A percentile compares a stretch with the other conserved stretches of the same genome.
These are phyloP conservation scores for Septoria petroselini DNA, from an alignment of 2,329 filamentous ascomycete species.

Conservation along the genomic window DNA sequence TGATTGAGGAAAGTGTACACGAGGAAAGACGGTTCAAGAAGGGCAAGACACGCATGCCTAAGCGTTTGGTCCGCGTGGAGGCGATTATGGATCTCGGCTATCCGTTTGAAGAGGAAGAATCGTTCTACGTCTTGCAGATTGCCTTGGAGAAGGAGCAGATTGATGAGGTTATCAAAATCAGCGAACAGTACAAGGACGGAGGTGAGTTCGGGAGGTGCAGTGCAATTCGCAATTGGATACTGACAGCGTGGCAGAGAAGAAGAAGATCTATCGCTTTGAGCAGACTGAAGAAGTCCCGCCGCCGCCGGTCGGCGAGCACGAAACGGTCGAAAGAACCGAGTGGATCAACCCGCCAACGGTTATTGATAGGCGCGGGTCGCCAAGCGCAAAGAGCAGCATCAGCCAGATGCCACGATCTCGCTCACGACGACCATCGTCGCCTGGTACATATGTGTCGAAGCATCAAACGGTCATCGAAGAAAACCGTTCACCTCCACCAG, in stretches of 20 bases:
- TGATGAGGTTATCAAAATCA: slow-evolving; percentile 79
- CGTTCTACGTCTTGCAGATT: slow-evolving; percentile 75
- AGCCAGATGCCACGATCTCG: slow-evolving; percentile 30
- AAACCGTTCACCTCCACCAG: slow-evolving; percentile 25
- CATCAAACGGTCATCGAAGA: slow-evolving; percentile 35
- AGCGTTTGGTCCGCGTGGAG: slow-evolving; percentile 71
- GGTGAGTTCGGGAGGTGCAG: slow-evolving; percentile 36
- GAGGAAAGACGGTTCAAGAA: slow-evolving; percentile 49
- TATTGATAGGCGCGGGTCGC: slow-evolving; percentile 30
- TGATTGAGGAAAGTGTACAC: slow-evolving; percentile 28
- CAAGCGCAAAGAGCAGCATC: slow-evolving; percentile 30
- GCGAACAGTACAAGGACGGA: slow-evolving; percentile 64
- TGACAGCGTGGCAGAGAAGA: slow-evolving; percentile 35
- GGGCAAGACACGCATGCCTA: slow-evolving; percentile 86
- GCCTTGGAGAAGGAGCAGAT: slow-evolving; percentile 89
- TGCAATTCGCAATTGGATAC: not conserved
- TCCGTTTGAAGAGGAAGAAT: slow-evolving; percentile 82
- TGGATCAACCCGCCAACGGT: slow-evolving; percentile 42
- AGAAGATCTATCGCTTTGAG: slow-evolving; percentile 38
- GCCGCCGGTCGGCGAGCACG: slow-evolving; percentile 32
- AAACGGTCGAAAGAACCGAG: slow-evolving; percentile 38
- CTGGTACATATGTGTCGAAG: slow-evolving; percentile 32
- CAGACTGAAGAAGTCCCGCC: slow-evolving; percentile 33
- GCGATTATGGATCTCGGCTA: slow-evolving; percentile 83
- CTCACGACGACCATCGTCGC: slow-evolving; percentile 27